Percentiles rank a stretch among this genome's conserved stretches.
Evolutionary conservation across 225 moss, liverwort and hornwort species (phyloP).

Genomic region (Ulota crispa): DNA sequence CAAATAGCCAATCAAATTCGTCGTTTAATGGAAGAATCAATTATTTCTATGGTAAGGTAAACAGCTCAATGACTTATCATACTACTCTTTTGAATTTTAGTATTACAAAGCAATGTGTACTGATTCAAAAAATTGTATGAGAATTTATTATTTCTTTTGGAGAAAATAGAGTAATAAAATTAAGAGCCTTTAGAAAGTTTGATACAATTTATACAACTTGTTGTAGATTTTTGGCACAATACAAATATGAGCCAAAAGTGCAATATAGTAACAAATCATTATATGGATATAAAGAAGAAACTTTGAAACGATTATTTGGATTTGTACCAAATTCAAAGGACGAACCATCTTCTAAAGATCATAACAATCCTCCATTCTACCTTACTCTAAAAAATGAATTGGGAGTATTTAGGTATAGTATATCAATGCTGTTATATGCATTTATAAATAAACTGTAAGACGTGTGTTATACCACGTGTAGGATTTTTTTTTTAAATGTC

Average conservation of each 20-base stretch:
- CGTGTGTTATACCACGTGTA: too few species aligned
- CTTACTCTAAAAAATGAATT: slow-evolving; percentile 59
- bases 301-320: slow-evolving; percentile 49
- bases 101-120: neutral
- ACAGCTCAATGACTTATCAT: neutral
- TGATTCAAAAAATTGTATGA: neutral
- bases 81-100: neutral
- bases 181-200: fast-evolving
- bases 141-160: neutral
- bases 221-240: slow-evolving; percentile 49
- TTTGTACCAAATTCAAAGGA: slow-evolving; percentile 36
- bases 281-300: slow-evolving; percentile 45
- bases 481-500: too few species aligned
- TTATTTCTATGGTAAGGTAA: slow-evolving; percentile 61
- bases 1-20: slow-evolving; percentile 81
- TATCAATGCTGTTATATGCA: too few species aligned
- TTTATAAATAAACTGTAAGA: neutral
- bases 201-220: neutral
- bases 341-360: slow-evolving; percentile 53
- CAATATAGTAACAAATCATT: slow-evolving; percentile 27
- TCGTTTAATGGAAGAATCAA: slow-evolving; percentile 64
- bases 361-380: slow-evolving; percentile 64
- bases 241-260: slow-evolving; percentile 28
- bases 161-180: fast-evolving
- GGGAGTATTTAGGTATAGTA: slow-evolving; percentile 60